phyloP scores from a whole-genome alignment of 495 filamentous ascomycete species.

The Tetracladium marchalianum region DNA sequence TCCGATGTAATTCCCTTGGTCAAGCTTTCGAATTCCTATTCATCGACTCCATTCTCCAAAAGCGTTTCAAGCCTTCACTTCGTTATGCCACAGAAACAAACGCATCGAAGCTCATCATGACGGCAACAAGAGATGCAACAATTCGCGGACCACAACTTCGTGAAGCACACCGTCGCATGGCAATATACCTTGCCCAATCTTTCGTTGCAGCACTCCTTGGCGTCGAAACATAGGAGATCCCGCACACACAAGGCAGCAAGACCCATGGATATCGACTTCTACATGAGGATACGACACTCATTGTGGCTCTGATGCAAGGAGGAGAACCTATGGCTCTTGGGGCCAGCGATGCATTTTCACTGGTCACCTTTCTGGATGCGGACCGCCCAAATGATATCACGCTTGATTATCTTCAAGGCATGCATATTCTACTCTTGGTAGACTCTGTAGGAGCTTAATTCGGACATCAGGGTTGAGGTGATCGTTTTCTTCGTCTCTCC shows the following conservation, averaged over 20 bases:
- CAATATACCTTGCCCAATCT: conserved; percentile 44
- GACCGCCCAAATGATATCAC: conserved; percentile 34
- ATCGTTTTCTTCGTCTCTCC: conserved; percentile 44
- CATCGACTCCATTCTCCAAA: conserved; percentile 26
- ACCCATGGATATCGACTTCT: conserved; percentile 41
- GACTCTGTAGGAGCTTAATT: conserved; percentile 43
- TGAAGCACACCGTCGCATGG: conserved; percentile 39
- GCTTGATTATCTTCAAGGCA: conserved; percentile 29
- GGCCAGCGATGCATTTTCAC: conserved; percentile 44
- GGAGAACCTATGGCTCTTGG: conserved; percentile 60
- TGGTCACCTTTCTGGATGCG: conserved; percentile 48
- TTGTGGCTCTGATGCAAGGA: conserved; percentile 56
- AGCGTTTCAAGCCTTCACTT: conserved; percentile 20
- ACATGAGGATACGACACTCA: conserved; percentile 40
- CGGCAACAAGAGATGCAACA: conserved; percentile 42
- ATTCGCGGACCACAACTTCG: conserved; percentile 36
- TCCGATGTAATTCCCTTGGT: conserved; percentile 33
- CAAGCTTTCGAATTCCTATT: conserved; percentile 28
- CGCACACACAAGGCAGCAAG: conserved; percentile 41
- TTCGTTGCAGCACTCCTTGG: conserved; percentile 40
- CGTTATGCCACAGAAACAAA: conserved; percentile 34
- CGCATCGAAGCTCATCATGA: conserved; percentile 46
- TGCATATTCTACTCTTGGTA: conserved; percentile 41
- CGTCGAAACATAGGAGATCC: conserved; percentile 40
- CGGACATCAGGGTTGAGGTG: conserved; percentile 40